phyloP scores from a whole-genome alignment of 139 green algal species.

The Chlorella sp. region DNA sequence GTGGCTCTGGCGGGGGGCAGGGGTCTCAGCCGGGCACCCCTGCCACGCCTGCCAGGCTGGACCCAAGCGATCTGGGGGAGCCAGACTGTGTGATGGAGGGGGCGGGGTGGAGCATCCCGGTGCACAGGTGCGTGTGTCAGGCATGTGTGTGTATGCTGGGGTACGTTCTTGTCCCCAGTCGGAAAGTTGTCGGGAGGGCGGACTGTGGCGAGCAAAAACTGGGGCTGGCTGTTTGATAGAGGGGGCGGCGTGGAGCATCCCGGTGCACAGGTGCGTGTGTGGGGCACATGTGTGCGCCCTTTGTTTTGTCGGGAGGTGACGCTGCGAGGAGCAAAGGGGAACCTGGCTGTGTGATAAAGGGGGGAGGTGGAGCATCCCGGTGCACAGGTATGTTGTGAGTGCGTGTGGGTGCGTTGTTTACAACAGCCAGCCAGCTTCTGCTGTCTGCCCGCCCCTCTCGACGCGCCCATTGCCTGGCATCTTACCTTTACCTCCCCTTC shows the following conservation, averaged over 20 bases:
- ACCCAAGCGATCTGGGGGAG: constrained; percentile 42
- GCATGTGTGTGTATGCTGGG: no score
- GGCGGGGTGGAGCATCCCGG: constrained; percentile 35
- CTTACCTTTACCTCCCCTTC: neutral
- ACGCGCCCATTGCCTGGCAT: no score
- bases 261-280: constrained; percentile 48
- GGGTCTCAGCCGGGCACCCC: neutral
- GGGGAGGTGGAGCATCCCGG: constrained; percentile 46
- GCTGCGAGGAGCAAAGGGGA: no score
- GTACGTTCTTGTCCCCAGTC: no score
- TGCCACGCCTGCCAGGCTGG: neutral
- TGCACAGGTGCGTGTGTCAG: no score
- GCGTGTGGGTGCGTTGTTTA: neutral
- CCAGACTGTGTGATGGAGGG: constrained; percentile 49
- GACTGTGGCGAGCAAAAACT: no score
- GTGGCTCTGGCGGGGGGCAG: neutral
- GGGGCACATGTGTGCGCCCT: no score
- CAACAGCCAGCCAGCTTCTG: neutral
- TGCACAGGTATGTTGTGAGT: constrained; percentile 40
- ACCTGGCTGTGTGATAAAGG: constrained; percentile 52
- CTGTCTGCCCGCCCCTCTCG: neutral
- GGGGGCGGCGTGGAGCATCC: constrained; percentile 45
- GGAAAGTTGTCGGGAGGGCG: no score
- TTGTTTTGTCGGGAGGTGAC: no score
- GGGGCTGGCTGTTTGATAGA: constrained; percentile 53